Percentiles rank a stretch among this genome's conserved stretches.
Conservation (phyloP, 495 filamentous ascomycete genomes). For the Chlorociboria aeruginascens region DNA sequence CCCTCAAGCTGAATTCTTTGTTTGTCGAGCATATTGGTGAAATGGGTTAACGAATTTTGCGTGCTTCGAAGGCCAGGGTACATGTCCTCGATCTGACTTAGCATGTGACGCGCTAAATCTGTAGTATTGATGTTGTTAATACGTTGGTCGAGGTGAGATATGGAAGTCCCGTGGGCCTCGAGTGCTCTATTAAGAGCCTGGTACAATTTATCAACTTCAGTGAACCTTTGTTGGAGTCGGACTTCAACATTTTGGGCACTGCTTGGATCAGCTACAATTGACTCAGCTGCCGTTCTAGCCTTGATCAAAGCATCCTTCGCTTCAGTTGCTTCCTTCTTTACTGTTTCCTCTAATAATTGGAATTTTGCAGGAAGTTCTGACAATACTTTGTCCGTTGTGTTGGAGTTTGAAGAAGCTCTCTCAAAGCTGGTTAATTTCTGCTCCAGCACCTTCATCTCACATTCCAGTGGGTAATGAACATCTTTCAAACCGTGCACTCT, state of each 20-base stretch:
- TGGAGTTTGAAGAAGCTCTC: too few species aligned
- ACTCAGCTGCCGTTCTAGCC: not conserved
- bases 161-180: not conserved
- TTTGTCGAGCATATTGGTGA: not conserved
- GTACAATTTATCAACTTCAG: not conserved
- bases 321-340: too few species aligned
- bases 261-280: not conserved
- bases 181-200: not conserved
- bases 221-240: not conserved
- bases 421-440: too few species aligned
- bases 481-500: too few species aligned
- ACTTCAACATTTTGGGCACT: too few species aligned
- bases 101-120: not conserved
- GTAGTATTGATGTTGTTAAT: slow-evolving; percentile 4
- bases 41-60: not conserved
- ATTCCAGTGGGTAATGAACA: too few species aligned
- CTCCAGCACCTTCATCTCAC: too few species aligned
- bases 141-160: not conserved
- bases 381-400: too few species aligned
- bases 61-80: slow-evolving; percentile 1
- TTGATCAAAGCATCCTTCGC: not conserved
- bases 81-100: not conserved
- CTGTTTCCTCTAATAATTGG: too few species aligned
- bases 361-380: too few species aligned
- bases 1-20: not conserved